Evolutionary conservation across 345 rosid species (phyloP).

Genomic region (Citrus trifoliata): DNA sequence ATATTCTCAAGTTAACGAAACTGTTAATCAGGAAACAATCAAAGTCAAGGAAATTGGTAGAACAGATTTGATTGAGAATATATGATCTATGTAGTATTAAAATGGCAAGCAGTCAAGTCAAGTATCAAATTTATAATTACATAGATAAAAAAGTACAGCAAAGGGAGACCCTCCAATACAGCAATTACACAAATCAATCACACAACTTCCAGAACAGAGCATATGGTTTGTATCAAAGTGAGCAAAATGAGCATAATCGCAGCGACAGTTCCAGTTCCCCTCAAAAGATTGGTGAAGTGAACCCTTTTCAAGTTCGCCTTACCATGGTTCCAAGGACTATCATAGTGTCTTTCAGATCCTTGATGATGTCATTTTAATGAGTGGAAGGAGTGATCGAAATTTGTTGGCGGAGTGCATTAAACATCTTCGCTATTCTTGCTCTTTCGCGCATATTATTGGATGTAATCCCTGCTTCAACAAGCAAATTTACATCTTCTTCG

Average conservation of each 20-base stretch:
- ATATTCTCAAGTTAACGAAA: no score
- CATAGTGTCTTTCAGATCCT: neutral
- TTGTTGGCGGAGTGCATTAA: conserved; percentile 9
- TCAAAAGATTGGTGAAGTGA: conserved; percentile 17
- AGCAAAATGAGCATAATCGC: conserved; percentile 4
- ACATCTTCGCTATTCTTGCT: conserved; percentile 1
- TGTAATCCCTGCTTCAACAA: conserved; percentile 5
- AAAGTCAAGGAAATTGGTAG: no score
- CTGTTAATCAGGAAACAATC: no score
- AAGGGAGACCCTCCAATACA: no score
- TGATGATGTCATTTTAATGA: neutral
- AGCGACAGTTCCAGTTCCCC: conserved; percentile 14
- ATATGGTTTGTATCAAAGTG: conserved; percentile 3
- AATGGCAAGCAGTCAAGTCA: no score
- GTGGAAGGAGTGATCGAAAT: neutral
- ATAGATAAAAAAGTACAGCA: no score
- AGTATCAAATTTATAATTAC: no score
- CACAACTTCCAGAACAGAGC: no score
- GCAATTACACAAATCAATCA: no score
- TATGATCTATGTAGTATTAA: no score
- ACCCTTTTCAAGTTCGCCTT: neutral
- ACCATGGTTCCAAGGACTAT: neutral
- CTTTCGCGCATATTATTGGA: neutral
- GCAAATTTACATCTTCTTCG: conserved; percentile 16
- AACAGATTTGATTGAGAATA: no score